Conservation (phyloP, 2,329 filamentous ascomycete genomes). For the Fusarium sp. region DNA sequence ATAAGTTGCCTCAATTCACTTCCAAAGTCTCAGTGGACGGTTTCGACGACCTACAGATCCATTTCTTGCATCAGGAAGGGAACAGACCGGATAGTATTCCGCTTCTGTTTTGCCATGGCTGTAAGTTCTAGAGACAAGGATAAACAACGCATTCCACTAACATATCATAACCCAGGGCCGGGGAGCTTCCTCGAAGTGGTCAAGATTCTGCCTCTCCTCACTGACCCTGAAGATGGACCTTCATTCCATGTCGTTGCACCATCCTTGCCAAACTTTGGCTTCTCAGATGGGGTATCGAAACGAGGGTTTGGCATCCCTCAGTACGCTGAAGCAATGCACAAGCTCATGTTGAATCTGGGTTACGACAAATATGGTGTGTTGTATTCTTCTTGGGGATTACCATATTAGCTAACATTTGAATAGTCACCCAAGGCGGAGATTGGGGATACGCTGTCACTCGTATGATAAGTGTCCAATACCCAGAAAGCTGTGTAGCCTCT, state of each 20-base stretch:
- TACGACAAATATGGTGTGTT: conserved; percentile 54
- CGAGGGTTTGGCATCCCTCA: conserved; percentile 47
- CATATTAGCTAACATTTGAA: not conserved
- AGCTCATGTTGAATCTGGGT: conserved; percentile 74
- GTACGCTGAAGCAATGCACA: conserved; percentile 68
- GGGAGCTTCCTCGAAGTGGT: conserved; percentile 75
- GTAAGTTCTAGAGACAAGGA: conserved; percentile 42
- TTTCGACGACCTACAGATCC: conserved; percentile 69
- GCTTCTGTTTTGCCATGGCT: conserved; percentile 75
- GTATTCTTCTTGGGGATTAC: too few species aligned
- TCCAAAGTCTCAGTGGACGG: conserved; percentile 63
- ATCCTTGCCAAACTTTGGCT: conserved; percentile 65
- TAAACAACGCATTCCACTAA: conserved; percentile 35
- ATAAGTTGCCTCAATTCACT: conserved; percentile 68
- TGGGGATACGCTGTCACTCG: conserved; percentile 77
- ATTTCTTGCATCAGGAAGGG: conserved; percentile 71
- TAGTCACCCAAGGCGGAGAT: conserved; percentile 72
- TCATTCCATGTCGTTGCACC: conserved; percentile 68
- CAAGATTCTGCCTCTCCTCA: conserved; percentile 67
- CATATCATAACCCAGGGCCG: conserved; percentile 62
- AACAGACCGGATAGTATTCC: conserved; percentile 65
- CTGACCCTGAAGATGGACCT: conserved; percentile 47
- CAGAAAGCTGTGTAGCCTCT: conserved; percentile 59
- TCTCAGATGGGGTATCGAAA: conserved; percentile 45
- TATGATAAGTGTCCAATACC: conserved; percentile 68